Evolutionary conservation across 345 rosid species (phyloP).

Genomic region (Lepidium sativum): DNA sequence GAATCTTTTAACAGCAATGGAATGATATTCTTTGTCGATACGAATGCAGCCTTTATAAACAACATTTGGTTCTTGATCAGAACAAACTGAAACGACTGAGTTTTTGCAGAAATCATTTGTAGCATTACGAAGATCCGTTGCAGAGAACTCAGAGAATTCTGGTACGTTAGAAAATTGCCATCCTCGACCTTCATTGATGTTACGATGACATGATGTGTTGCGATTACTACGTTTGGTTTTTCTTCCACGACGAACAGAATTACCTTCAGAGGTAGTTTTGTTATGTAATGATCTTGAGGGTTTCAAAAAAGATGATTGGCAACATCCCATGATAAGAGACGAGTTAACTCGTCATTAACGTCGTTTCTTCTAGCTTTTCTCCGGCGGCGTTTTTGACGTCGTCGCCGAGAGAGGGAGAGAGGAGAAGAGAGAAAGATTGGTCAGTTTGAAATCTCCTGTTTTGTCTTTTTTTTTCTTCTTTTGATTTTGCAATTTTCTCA

Average conservation of each 20-base stretch:
- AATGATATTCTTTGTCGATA: constrained; percentile 24
- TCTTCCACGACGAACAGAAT: constrained; percentile 6
- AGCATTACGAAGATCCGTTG: constrained; percentile 67
- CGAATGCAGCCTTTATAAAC: constrained; percentile 70
- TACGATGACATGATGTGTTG: constrained; percentile 19
- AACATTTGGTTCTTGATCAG: constrained; percentile 70
- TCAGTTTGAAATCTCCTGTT: background rate
- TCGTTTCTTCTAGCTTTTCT: background rate
- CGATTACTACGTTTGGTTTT: constrained; percentile 6
- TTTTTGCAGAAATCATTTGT: constrained; percentile 75
- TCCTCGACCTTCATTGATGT: constrained; percentile 5
- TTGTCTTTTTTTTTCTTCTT: background rate
- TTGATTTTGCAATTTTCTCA: constrained; percentile 17
- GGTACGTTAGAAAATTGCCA: constrained; percentile 29
- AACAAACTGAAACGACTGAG: constrained; percentile 61
- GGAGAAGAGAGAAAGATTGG: background rate
- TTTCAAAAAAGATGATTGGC: constrained; percentile 38
- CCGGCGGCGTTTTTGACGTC: constrained; percentile 3
- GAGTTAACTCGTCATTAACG: constrained; percentile 28
- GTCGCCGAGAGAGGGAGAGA: constrained; percentile 1
- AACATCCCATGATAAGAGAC: constrained; percentile 54
- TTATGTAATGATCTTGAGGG: constrained; percentile 14
- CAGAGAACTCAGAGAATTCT: constrained; percentile 58
- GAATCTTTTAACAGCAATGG: constrained; percentile 80
- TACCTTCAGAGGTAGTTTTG: constrained; percentile 6